A percentile compares a stretch with the other conserved stretches of the same genome.
Conservation (phyloP, 2,329 filamentous ascomycete species). For the Pseudocercospora pini-densiflorae region DNA sequence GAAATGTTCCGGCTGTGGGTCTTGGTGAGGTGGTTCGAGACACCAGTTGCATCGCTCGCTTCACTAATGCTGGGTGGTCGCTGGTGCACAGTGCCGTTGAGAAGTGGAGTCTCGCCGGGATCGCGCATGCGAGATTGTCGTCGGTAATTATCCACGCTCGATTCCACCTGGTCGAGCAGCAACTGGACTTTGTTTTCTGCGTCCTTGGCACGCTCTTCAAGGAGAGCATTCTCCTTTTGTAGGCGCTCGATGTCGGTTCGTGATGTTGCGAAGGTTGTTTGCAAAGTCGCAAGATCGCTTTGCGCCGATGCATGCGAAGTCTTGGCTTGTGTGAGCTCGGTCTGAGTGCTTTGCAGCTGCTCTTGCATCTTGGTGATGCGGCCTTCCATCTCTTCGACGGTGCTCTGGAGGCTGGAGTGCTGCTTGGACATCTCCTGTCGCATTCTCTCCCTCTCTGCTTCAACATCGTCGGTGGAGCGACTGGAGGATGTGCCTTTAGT, state of each 20-base stretch:
- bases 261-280: slow-evolving; percentile 45
- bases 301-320: slow-evolving; percentile 49
- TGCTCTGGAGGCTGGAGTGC: slow-evolving; percentile 69
- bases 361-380: slow-evolving; percentile 70
- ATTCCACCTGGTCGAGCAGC: slow-evolving; percentile 91
- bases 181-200: slow-evolving; percentile 93
- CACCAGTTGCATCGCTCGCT: slow-evolving; percentile 43
- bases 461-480: slow-evolving; percentile 66
- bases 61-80: slow-evolving; percentile 52
- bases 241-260: slow-evolving; percentile 77
- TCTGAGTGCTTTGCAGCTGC: slow-evolving; percentile 69
- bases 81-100: slow-evolving; percentile 45
- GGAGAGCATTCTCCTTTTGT: slow-evolving; percentile 76
- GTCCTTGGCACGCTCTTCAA: slow-evolving; percentile 84
- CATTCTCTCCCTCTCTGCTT: slow-evolving; percentile 71
- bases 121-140: slow-evolving; percentile 64
- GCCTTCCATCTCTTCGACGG: slow-evolving; percentile 70
- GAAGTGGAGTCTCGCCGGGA: slow-evolving; percentile 32
- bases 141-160: slow-evolving; percentile 91
- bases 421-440: slow-evolving; percentile 70
- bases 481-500: slow-evolving; percentile 35
- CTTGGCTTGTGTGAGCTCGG: slow-evolving; percentile 71
- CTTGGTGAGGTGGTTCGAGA: slow-evolving; percentile 38
- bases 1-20: slow-evolving; percentile 63
- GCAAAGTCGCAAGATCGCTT: slow-evolving; percentile 60